Evolutionary conservation across 164 flowering plant genomes (phyloP).

Genomic region (Kalanchoe fedtschenkoi): DNA sequence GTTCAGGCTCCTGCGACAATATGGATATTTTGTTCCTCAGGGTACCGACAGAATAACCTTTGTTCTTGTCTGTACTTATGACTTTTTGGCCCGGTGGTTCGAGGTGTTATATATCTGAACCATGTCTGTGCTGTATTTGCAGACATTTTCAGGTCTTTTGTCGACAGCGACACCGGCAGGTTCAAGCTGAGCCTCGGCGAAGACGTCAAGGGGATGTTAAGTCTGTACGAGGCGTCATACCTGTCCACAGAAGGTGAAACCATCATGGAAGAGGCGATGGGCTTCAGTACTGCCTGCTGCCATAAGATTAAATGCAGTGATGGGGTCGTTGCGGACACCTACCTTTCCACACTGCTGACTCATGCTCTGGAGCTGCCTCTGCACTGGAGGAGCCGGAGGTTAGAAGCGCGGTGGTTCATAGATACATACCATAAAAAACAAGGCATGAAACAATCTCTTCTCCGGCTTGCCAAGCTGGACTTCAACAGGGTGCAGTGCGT

Average conservation of each 20-base stretch:
- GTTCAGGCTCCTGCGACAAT: slow-evolving; percentile 29
- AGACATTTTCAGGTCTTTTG: slow-evolving; percentile 22
- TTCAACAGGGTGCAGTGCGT: slow-evolving; percentile 23
- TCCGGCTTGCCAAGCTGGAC: slow-evolving; percentile 27
- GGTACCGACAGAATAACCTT: too few species aligned
- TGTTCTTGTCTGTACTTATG: too few species aligned
- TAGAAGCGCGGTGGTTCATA: slow-evolving; percentile 31
- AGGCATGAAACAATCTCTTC: slow-evolving; percentile 12
- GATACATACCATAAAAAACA: slow-evolving; percentile 13
- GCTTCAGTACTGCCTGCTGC: slow-evolving; percentile 13
- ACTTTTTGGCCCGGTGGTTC: too few species aligned
- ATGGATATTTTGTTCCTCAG: slow-evolving; percentile 17
- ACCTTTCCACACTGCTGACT: slow-evolving; percentile 4
- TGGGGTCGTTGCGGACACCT: not conserved
- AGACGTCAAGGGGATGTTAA: slow-evolving; percentile 14
- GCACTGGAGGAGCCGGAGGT: slow-evolving; percentile 22
- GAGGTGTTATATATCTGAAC: not conserved
- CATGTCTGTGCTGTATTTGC: not conserved
- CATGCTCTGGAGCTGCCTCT: slow-evolving; percentile 31
- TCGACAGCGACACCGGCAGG: slow-evolving; percentile 8
- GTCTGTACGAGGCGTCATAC: slow-evolving; percentile 25
- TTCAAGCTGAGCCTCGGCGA: slow-evolving; percentile 10
- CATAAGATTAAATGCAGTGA: not conserved
- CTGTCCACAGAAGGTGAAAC: slow-evolving; percentile 11
- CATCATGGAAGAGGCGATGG: slow-evolving; percentile 14